Evolutionary conservation across 805 yeast species (phyloP).

Genomic region (Starmera caribaea): DNA sequence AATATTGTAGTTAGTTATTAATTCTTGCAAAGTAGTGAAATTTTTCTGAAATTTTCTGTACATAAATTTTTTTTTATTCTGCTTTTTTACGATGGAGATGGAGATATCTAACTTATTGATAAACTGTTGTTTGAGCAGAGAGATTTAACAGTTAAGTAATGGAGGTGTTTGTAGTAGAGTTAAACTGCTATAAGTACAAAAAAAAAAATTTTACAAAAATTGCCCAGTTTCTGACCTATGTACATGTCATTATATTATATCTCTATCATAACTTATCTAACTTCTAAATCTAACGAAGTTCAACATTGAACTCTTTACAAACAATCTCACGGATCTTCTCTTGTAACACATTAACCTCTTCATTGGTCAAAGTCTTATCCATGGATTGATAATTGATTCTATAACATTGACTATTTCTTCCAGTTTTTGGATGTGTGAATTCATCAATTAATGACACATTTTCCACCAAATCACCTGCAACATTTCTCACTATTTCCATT

Average conservation of each 20-base stretch:
- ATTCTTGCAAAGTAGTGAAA: background rate
- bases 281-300: conserved; percentile 32
- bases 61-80: no score
- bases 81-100: no score
- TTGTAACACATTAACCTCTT: conserved; percentile 73
- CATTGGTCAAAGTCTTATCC: conserved; percentile 85
- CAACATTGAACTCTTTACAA: conserved; percentile 41
- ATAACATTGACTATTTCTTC: conserved; percentile 72
- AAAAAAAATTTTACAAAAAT: no score
- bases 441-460: conserved; percentile 74
- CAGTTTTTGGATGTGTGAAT: conserved; percentile 78
- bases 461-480: conserved; percentile 85
- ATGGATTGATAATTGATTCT: conserved; percentile 89
- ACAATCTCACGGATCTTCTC: conserved; percentile 52
- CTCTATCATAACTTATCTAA: background rate
- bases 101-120: no score
- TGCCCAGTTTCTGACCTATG: no score
- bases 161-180: no score
- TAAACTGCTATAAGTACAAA: no score
- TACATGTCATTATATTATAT: no score
- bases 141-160: no score
- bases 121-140: no score
- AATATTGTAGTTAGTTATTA: no score
- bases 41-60: no score
- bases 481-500: conserved; percentile 82